These are phyloP conservation scores for Dioscorea dumetorum DNA, from an alignment of 106 monocot species.

Conservation along the genomic window DNA sequence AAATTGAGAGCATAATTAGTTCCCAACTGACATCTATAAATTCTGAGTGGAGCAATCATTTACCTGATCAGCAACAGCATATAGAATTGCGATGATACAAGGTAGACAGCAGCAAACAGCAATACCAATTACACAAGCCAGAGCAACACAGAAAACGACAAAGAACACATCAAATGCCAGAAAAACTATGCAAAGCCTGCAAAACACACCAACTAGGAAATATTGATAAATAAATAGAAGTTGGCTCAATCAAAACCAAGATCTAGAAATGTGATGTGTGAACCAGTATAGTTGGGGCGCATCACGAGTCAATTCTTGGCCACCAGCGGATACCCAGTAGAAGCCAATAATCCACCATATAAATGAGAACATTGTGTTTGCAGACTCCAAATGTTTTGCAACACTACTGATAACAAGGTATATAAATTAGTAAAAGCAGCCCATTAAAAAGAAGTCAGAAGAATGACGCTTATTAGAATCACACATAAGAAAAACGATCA, in stretches of 20 bases:
- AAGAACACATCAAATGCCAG: constrained; percentile 89
- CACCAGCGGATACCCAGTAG: constrained; percentile 88
- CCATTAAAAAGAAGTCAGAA: not conserved
- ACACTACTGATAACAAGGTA: constrained; percentile 26
- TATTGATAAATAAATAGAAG: not conserved
- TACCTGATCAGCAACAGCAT: constrained; percentile 89
- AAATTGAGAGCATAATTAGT: too few species aligned
- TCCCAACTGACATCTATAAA: too few species aligned
- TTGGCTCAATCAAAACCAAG: not conserved
- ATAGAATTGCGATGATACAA: constrained; percentile 77
- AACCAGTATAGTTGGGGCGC: constrained; percentile 90
- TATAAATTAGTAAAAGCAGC: not conserved
- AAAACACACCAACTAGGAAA: constrained; percentile 12
- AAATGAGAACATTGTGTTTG: constrained; percentile 93
- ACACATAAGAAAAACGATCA: not conserved
- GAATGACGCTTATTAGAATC: too few species aligned
- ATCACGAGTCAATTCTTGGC: constrained; percentile 55
- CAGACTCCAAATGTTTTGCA: constrained; percentile 74
- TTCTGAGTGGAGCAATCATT: not conserved
- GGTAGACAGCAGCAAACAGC: constrained; percentile 84
- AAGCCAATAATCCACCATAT: constrained; percentile 96
- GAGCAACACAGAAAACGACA: constrained; percentile 72
- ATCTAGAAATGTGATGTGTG: not conserved
- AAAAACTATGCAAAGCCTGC: constrained; percentile 73
- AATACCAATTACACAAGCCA: constrained; percentile 67